Evolutionary conservation across 2,329 filamentous ascomycete species (phyloP).

Genomic region (Amylocarpus encephaloides): DNA sequence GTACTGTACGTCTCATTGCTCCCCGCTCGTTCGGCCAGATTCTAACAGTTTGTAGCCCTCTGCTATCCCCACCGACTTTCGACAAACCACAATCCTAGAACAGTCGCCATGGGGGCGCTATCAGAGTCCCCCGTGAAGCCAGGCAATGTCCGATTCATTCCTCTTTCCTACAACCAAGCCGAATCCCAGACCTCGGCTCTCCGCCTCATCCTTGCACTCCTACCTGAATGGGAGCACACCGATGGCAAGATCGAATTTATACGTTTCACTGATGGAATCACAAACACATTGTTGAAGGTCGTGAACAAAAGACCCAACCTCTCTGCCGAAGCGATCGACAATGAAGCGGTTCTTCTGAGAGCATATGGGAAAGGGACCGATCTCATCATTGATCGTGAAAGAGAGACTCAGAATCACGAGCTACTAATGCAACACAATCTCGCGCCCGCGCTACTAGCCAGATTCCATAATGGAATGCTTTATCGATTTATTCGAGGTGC

Average conservation of each 20-base stretch:
- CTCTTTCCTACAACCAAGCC: constrained; percentile 69
- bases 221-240: constrained; percentile 73
- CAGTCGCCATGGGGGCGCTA: neutral
- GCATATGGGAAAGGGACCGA: constrained; percentile 94
- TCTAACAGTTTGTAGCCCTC: neutral
- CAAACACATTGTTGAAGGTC: constrained; percentile 84
- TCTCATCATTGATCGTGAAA: constrained; percentile 90
- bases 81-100: neutral
- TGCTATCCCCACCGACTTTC: neutral
- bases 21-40: neutral
- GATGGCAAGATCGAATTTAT: constrained; percentile 75
- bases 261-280: constrained; percentile 96
- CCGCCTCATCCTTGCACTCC: constrained; percentile 69
- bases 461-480: constrained; percentile 92
- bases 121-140: neutral
- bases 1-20: neutral
- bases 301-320: constrained; percentile 62
- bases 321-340: constrained; percentile 71
- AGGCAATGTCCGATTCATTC: constrained; percentile 53
- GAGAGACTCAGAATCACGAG: constrained; percentile 74
- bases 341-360: constrained; percentile 78
- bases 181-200: constrained; percentile 75
- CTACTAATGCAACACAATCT: constrained; percentile 77
- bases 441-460: constrained; percentile 79
- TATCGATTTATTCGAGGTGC: constrained; percentile 84